phyloP scores from a whole-genome alignment of 192 early-diverging fungal genomes.

The Coemansia guatemalensis region DNA sequence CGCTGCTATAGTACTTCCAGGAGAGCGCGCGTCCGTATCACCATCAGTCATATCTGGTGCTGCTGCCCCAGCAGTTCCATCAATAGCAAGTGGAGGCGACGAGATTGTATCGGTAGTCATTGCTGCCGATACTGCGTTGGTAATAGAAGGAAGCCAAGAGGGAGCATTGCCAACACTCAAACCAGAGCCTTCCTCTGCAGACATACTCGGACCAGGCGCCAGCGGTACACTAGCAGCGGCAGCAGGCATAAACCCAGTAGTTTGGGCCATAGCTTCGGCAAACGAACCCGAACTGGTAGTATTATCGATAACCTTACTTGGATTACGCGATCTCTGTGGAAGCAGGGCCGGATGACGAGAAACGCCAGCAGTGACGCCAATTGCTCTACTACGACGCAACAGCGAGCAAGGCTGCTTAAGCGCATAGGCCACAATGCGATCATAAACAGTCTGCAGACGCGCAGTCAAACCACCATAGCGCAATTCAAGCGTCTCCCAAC shows the following conservation, averaged over 20 bases:
- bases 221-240: conserved; percentile 5
- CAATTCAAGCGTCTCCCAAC: conserved; percentile 80
- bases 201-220: conserved; percentile 39
- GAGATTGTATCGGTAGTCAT: neutral
- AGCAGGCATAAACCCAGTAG: neutral
- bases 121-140: neutral
- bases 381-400: conserved; percentile 42
- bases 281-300: no score
- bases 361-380: conserved; percentile 47
- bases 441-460: conserved; percentile 66
- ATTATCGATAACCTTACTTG: conserved; percentile 13
- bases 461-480: conserved; percentile 77
- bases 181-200: conserved; percentile 25
- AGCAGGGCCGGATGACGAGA: conserved; percentile 42
- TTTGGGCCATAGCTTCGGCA: no score
- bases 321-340: conserved; percentile 23
- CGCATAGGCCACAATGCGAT: conserved; percentile 62
- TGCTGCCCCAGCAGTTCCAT: no score
- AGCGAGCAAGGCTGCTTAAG: conserved; percentile 20
- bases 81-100: neutral
- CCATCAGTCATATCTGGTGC: no score
- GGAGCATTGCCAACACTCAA: conserved; percentile 37
- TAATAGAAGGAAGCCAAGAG: conserved; percentile 32
- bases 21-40: no score
- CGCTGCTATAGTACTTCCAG: neutral